Evolutionary conservation across 2,329 filamentous ascomycete species (phyloP).

Genomic region (Ploettnerulaceae sp.): DNA sequence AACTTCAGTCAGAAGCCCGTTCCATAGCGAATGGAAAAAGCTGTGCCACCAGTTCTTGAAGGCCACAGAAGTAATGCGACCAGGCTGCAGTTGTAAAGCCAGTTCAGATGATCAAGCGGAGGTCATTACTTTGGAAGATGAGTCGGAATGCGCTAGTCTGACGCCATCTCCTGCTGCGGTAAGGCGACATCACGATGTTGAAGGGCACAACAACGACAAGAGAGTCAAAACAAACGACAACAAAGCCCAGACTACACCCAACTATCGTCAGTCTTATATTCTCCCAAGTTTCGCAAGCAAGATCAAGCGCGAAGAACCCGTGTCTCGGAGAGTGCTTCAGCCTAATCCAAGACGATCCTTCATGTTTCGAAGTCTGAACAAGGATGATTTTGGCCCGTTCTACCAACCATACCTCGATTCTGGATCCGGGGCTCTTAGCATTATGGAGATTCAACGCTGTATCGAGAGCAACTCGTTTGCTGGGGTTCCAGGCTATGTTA

Average conservation of each 20-base stretch:
- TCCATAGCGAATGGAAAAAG: conserved; percentile 42
- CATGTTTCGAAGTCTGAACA: background rate
- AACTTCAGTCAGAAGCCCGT: conserved; percentile 34
- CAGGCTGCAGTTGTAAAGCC: conserved; percentile 14
- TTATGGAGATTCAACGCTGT: conserved; percentile 45
- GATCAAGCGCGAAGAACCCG: background rate
- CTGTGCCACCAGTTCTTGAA: conserved; percentile 34
- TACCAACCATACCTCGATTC: conserved; percentile 6
- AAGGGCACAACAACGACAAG: conserved; percentile 12
- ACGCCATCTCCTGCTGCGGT: too few species aligned
- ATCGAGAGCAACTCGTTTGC: conserved; percentile 51
- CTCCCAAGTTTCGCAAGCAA: background rate
- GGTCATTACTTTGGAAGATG: too few species aligned
- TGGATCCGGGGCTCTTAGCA: conserved; percentile 11
- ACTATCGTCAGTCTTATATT: too few species aligned
- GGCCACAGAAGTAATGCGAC: conserved; percentile 30
- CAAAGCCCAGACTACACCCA: background rate
- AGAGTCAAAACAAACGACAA: background rate
- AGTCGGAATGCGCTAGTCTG: too few species aligned
- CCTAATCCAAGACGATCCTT: background rate
- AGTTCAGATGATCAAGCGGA: background rate
- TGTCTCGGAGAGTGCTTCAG: conserved; percentile 40
- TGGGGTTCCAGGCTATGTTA: conserved; percentile 54
- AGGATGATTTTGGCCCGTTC: conserved; percentile 10
- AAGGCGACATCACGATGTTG: too few species aligned